Percentiles rank a stretch among this genome's conserved stretches.
phyloP scores from a whole-genome alignment of 768 basidiomycete species.

The Phaeotremella skinneri region DNA sequence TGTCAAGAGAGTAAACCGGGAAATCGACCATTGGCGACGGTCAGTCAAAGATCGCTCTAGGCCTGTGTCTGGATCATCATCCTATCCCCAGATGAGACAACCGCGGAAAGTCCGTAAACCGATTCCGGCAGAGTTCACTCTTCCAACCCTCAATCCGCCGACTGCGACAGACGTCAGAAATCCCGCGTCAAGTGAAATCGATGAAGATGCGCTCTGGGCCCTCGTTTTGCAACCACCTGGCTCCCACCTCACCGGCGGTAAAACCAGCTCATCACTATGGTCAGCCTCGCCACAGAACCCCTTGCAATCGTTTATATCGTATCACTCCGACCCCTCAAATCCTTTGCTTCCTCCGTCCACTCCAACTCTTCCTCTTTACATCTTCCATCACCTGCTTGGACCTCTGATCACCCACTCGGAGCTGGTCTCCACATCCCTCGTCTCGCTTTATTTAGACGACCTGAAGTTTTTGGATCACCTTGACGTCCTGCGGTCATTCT shows the following conservation, averaged over 20 bases:
- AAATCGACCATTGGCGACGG: slow-evolving; percentile 28
- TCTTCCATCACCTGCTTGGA: slow-evolving; percentile 67
- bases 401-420: slow-evolving; percentile 60
- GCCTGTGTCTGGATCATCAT: slow-evolving; percentile 16
- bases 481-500: slow-evolving; percentile 46
- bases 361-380: slow-evolving; percentile 57
- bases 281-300: slow-evolving; percentile 23
- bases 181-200: background rate
- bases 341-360: slow-evolving; percentile 62
- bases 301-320: slow-evolving; percentile 23
- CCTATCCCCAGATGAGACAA: slow-evolving; percentile 4
- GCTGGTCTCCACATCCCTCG: slow-evolving; percentile 54
- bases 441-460: slow-evolving; percentile 71
- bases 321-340: slow-evolving; percentile 57
- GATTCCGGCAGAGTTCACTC: slow-evolving; percentile 24
- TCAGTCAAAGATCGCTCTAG: slow-evolving; percentile 10
- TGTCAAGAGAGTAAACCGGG: slow-evolving; percentile 20
- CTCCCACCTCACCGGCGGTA: slow-evolving; percentile 13
- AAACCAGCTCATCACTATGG: slow-evolving; percentile 21
- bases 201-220: slow-evolving; percentile 20
- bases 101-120: slow-evolving; percentile 28
- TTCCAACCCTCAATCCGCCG: background rate
- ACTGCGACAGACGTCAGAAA: background rate
- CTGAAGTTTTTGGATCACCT: slow-evolving; percentile 68
- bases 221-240: slow-evolving; percentile 28